A percentile compares a stretch with the other conserved stretches of the same genome.
Conservation (phyloP, 2,329 filamentous ascomycete genomes). For the Neonectria coccinea region DNA sequence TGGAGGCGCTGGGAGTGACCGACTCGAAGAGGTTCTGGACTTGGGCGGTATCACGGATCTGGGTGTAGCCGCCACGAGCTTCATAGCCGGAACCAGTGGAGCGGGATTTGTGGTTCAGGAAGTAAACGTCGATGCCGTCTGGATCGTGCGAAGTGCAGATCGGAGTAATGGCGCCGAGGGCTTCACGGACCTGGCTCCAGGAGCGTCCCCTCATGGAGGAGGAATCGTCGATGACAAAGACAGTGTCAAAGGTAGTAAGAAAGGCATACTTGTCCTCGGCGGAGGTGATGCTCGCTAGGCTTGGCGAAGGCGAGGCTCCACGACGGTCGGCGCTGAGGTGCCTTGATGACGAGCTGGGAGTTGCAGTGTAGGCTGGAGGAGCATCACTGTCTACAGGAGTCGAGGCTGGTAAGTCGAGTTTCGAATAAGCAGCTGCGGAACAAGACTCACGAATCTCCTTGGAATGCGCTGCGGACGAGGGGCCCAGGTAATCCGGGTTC, state of each 20-base stretch:
- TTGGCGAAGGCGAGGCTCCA: conserved; percentile 30
- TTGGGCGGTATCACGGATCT: conserved; percentile 67
- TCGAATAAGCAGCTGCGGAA: background rate
- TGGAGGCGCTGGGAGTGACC: conserved; percentile 73
- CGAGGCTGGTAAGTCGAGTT: background rate
- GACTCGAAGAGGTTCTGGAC: conserved; percentile 78
- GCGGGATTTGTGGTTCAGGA: conserved; percentile 76
- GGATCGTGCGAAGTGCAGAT: conserved; percentile 83
- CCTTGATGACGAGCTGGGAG: conserved; percentile 3
- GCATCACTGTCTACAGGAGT: conserved; percentile 42
- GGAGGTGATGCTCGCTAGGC: conserved; percentile 49
- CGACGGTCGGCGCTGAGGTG: conserved; percentile 33
- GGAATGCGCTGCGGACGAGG: background rate
- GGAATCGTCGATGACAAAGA: conserved; percentile 94
- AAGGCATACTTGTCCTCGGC: conserved; percentile 80
- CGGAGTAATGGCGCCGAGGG: conserved; percentile 79
- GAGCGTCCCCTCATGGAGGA: conserved; percentile 82
- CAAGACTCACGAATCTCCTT: conserved; percentile 14
- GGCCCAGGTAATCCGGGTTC: conserved; percentile 19
- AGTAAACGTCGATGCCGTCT: conserved; percentile 92
- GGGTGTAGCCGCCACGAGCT: conserved; percentile 68
- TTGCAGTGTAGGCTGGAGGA: conserved; percentile 52
- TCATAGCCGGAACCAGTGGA: conserved; percentile 52
- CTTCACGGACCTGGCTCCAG: conserved; percentile 80
- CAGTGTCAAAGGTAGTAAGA: conserved; percentile 82